Base-by-base conservation (phyloP, 192 early-diverging fungal genomes). In the Backusella australiensis region DNA sequence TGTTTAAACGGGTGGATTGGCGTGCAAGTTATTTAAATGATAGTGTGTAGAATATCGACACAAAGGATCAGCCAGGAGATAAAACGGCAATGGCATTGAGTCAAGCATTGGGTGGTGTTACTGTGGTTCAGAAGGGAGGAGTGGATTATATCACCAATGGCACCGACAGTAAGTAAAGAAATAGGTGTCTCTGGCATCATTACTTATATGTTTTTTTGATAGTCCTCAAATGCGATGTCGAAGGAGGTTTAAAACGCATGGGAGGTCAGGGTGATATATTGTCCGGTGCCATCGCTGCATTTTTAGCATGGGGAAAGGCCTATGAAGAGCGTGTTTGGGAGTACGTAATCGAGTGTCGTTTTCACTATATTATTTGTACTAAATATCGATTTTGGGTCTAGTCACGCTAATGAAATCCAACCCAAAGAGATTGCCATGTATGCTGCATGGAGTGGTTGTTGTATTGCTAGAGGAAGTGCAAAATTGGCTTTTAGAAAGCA, bases 191-290 rank as follows among this genome's bases (percentile, higher is more conserved):
- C 14, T 44, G 0, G 19, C 6, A 63, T 82, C 32, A 0, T n/a
- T 15, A 19, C 46, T 39, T 21, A 32, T 32, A 32, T 32, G 32
- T 32, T 3, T 32, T 72, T 72, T 49, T n/a, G 26, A 80, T 71
- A 86, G 89, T 93, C 3, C 80, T 92, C 67, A 66, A 80, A 1
- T 94, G 93, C 53, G 85, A 89, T 63, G 85, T 85, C 29, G 76
- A 79, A 34, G 94, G 96, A 26, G 92, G 93, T 3, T 81, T 94
- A 52, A 90, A 96, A 59, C 83, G 98, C 15, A 96, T 95, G 77
- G 98, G 98, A 23, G 97, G 98, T 1, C 98, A 98, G 75, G 98
- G 98, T 36, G 98, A 99, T 79, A 83, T 99, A 6, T 85, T 99
- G 32, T 89, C 93, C 14, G 98, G 98, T 19, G 75, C 90, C 6